Percentiles rank a stretch among this genome's conserved stretches.
These are phyloP conservation scores for Diaporthe vaccinii DNA, from an alignment of 2,329 filamentous ascomycete species.

Conservation along the genomic window DNA sequence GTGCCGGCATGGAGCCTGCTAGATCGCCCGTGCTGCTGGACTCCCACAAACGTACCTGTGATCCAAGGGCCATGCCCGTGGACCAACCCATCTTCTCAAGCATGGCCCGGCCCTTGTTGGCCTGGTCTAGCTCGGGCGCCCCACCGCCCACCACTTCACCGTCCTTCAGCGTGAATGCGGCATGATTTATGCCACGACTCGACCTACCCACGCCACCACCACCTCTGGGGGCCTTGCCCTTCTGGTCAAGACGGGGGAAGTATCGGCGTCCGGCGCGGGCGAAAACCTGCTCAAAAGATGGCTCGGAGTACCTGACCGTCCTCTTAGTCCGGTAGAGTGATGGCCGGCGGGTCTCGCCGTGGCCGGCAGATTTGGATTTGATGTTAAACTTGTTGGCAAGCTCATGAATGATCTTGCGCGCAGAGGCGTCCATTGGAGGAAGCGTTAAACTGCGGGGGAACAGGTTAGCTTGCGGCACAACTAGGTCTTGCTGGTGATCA, in stretches of 20 bases:
- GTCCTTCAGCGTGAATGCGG: slow-evolving; percentile 76
- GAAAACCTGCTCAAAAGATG: slow-evolving; percentile 64
- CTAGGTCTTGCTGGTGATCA: no score
- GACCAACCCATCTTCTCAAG: slow-evolving; percentile 98
- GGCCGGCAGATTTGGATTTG: slow-evolving; percentile 86
- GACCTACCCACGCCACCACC: slow-evolving; percentile 48
- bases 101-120: slow-evolving; percentile 88
- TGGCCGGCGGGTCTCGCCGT: slow-evolving; percentile 79
- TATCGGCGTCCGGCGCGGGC: slow-evolving; percentile 65
- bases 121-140: slow-evolving; percentile 84
- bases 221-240: slow-evolving; percentile 46
- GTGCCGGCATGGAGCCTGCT: background rate
- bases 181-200: slow-evolving; percentile 47
- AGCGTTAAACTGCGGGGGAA: slow-evolving; percentile 71
- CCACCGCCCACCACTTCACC: slow-evolving; percentile 90
- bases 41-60: slow-evolving; percentile 15
- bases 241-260: slow-evolving; percentile 65
- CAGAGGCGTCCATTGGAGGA: slow-evolving; percentile 85
- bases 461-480: slow-evolving; percentile 34
- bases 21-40: background rate
- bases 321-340: slow-evolving; percentile 80
- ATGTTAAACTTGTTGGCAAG: slow-evolving; percentile 81
- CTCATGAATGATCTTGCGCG: slow-evolving; percentile 84
- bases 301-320: slow-evolving; percentile 73
- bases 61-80: slow-evolving; percentile 84